phyloP scores from a whole-genome alignment of 2,329 filamentous ascomycete species.

The Phialophora expanda region DNA sequence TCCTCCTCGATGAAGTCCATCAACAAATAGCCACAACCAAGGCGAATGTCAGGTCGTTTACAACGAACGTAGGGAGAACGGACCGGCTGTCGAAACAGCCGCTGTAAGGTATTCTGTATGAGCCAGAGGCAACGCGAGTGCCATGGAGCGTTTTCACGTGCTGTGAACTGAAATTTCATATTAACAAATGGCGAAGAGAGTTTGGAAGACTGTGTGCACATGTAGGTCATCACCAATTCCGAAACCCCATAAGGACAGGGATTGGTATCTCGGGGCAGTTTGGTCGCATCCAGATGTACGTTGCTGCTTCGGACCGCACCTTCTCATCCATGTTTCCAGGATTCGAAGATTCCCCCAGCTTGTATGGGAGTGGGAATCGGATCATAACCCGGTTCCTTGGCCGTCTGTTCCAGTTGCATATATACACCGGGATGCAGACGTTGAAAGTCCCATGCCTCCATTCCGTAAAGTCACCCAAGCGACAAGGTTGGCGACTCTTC shows the following conservation, averaged over 20 bases:
- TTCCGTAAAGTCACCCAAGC: conserved; percentile 36
- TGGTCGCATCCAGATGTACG: conserved; percentile 42
- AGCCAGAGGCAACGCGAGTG: conserved; percentile 13
- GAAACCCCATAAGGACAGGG: conserved; percentile 41
- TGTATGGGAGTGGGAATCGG: conserved; percentile 41
- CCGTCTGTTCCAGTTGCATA: conserved; percentile 27
- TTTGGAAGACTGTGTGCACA: neutral
- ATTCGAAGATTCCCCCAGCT: conserved; percentile 37
- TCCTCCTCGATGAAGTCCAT: conserved; percentile 36
- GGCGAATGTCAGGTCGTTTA: neutral
- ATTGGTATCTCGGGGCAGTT: conserved; percentile 41
- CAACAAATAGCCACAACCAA: conserved; percentile 30
- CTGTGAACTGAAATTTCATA: conserved; percentile 17
- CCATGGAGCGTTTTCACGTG: conserved; percentile 19
- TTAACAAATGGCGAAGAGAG: neutral
- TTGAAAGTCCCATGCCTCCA: conserved; percentile 43
- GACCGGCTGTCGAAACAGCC: conserved; percentile 5
- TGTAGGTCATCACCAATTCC: conserved; percentile 18
- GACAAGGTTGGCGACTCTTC: conserved; percentile 23
- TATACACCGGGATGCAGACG: conserved; percentile 40
- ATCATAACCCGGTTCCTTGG: conserved; percentile 23
- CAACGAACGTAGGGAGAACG: neutral
- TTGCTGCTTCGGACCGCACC: conserved; percentile 41
- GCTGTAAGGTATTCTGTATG: conserved; percentile 15
- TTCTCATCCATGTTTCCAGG: conserved; percentile 43